These are phyloP conservation scores for Microsporum audouinii DNA, from an alignment of 2,329 filamentous ascomycete species.

Conservation along the genomic window DNA sequence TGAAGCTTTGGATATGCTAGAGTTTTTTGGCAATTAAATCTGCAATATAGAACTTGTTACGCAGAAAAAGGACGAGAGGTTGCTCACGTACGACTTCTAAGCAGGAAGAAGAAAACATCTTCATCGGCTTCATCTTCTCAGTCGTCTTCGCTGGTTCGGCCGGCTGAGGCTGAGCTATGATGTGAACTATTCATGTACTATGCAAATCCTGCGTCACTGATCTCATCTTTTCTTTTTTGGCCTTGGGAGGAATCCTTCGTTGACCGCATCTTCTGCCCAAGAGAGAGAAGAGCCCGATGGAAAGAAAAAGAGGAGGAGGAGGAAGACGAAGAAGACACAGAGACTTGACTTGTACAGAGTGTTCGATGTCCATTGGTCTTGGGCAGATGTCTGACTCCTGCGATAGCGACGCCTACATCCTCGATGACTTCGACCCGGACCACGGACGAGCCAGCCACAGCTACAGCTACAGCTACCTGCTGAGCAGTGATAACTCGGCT, in stretches of 20 bases:
- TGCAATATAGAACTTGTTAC: no score
- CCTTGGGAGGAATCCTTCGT: background rate
- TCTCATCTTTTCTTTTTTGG: background rate
- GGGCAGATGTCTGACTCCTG: background rate
- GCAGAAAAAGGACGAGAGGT: no score
- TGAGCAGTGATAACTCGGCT: background rate
- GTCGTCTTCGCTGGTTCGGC: background rate
- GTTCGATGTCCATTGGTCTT: background rate
- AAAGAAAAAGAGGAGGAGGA: background rate
- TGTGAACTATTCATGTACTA: background rate
- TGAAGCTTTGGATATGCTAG: no score
- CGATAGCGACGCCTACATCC: background rate
- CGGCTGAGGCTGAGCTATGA: background rate
- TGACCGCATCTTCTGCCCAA: background rate
- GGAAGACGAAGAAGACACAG: background rate
- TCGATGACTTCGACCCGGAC: background rate
- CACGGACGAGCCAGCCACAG: background rate
- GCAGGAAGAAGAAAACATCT: background rate
- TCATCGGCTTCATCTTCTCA: background rate
- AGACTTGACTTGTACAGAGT: background rate
- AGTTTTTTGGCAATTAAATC: no score
- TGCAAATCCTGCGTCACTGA: background rate
- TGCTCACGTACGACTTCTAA: no score
- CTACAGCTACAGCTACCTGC: background rate
- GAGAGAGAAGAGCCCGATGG: background rate